A percentile compares a stretch with the other conserved stretches of the same genome.
Conservation (phyloP, 2,329 filamentous ascomycete genomes). For the Aureobasidium vineae region DNA sequence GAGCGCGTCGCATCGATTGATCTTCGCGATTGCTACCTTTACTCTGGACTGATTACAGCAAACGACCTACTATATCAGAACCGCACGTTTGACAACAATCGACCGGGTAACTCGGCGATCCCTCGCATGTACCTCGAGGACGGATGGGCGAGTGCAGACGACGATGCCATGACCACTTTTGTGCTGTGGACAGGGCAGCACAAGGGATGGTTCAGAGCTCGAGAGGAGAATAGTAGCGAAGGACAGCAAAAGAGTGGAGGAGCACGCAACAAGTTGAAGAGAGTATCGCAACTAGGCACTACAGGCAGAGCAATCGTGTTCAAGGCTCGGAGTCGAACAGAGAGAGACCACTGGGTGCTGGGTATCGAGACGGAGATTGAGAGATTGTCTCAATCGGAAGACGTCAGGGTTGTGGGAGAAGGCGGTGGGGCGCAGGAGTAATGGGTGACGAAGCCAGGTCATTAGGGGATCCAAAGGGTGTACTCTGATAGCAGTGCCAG, state of each 20-base stretch:
- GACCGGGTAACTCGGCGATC: conserved; percentile 58
- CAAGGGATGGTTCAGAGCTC: conserved; percentile 55
- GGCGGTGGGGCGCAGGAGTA: not conserved
- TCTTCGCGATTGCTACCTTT: conserved; percentile 63
- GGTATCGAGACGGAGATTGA: conserved; percentile 66
- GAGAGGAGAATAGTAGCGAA: conserved; percentile 35
- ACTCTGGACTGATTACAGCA: conserved; percentile 62
- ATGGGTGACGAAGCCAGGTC: not conserved
- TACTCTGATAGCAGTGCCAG: not conserved
- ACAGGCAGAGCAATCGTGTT: conserved; percentile 64
- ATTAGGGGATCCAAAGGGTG: not conserved
- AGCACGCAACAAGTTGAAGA: conserved; percentile 51
- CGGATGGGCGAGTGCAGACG: conserved; percentile 60
- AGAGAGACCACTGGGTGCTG: conserved; percentile 67
- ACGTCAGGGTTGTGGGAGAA: conserved; percentile 47
- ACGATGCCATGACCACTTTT: conserved; percentile 65
- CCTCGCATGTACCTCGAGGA: conserved; percentile 61
- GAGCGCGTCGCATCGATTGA: conserved; percentile 59
- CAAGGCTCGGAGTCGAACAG: conserved; percentile 61
- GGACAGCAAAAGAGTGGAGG: conserved; percentile 33
- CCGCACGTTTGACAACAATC: conserved; percentile 62
- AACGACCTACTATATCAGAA: conserved; percentile 63
- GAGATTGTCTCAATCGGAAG: conserved; percentile 52
- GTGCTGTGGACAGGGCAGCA: conserved; percentile 63
- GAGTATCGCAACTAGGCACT: conserved; percentile 60